Evolutionary conservation across 2,329 filamentous ascomycete species (phyloP).

Genomic region (Basipetospora sp.): DNA sequence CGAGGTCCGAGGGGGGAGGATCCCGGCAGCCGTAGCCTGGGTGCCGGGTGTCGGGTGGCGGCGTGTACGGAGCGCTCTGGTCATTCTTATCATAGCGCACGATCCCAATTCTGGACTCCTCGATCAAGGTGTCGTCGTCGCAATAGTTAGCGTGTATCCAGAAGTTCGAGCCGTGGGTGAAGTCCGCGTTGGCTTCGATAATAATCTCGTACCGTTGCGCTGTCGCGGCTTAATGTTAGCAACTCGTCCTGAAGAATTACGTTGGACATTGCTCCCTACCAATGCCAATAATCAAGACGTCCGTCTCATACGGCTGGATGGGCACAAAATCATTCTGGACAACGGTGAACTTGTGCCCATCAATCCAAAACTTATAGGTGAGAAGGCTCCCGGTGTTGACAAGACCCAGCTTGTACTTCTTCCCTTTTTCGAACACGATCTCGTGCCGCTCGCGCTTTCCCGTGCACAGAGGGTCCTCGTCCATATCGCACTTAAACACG

Average conservation of each 20-base stretch:
- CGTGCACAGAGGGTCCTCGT: slow-evolving; percentile 9
- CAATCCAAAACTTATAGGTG: slow-evolving; percentile 35
- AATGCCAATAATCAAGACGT: slow-evolving; percentile 34
- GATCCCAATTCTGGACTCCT: slow-evolving; percentile 33
- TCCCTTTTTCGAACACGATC: slow-evolving; percentile 25
- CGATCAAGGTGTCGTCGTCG: slow-evolving; percentile 18
- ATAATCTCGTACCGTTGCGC: slow-evolving; percentile 31
- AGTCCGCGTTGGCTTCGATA: slow-evolving; percentile 22
- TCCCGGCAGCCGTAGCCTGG: slow-evolving; percentile 19
- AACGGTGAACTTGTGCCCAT: slow-evolving; percentile 42
- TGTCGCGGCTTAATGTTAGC: not conserved
- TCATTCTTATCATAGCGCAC: slow-evolving; percentile 24
- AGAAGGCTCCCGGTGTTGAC: slow-evolving; percentile 32
- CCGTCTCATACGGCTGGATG: slow-evolving; percentile 37
- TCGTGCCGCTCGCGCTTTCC: slow-evolving; percentile 18
- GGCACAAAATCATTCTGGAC: slow-evolving; percentile 45
- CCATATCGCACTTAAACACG: slow-evolving; percentile 17
- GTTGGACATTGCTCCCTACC: slow-evolving; percentile 11
- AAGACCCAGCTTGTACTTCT: slow-evolving; percentile 31
- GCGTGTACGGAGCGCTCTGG: slow-evolving; percentile 9
- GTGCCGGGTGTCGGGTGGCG: slow-evolving; percentile 14
- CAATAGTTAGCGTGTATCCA: slow-evolving; percentile 33
- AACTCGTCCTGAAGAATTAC: not conserved
- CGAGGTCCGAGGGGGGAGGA: slow-evolving; percentile 20
- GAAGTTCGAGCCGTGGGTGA: slow-evolving; percentile 19